Percentiles rank a stretch among this genome's conserved stretches.
phyloP scores from a whole-genome alignment of 1,284 basidiomycete species.

The Ceratobasidium sp. region DNA sequence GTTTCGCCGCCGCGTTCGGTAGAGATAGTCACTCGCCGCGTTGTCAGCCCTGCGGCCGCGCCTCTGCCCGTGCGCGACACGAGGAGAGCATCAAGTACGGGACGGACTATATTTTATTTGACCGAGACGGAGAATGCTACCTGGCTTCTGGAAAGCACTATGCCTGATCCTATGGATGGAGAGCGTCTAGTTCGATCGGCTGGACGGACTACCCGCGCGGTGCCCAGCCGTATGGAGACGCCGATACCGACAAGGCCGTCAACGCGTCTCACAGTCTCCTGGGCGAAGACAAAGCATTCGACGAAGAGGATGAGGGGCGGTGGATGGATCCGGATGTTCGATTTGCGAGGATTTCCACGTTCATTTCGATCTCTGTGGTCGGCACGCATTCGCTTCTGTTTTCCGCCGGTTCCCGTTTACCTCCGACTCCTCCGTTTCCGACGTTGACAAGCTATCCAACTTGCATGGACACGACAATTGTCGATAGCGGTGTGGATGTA shows the following conservation, averaged over 20 bases:
- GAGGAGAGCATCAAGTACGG: too few species aligned
- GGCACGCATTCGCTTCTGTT: background rate
- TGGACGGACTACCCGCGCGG: background rate
- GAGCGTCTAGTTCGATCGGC: too few species aligned
- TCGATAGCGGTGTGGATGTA: too few species aligned
- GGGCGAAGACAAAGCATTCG: slow-evolving; percentile 26
- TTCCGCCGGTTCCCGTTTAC: background rate
- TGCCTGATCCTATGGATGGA: background rate
- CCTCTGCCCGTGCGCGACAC: too few species aligned
- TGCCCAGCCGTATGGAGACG: slow-evolving; percentile 13
- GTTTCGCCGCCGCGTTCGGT: too few species aligned
- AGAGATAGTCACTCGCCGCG: too few species aligned
- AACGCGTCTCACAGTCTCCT: slow-evolving; percentile 10
- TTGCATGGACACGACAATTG: too few species aligned
- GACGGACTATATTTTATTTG: too few species aligned
- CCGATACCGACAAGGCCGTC: slow-evolving; percentile 31
- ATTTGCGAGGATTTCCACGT: background rate
- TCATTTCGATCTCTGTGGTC: background rate
- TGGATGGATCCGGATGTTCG: background rate
- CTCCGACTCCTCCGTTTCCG: too few species aligned
- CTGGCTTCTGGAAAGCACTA: background rate
- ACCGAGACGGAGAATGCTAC: background rate
- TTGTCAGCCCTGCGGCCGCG: too few species aligned
- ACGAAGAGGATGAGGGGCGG: slow-evolving; percentile 22
- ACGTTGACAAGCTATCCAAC: too few species aligned